Evolutionary conservation across 2,329 filamentous ascomycete genomes (phyloP), one percentile per base, ranked within the genome.

Genomic region (Trichoderma gracile): DNA sequence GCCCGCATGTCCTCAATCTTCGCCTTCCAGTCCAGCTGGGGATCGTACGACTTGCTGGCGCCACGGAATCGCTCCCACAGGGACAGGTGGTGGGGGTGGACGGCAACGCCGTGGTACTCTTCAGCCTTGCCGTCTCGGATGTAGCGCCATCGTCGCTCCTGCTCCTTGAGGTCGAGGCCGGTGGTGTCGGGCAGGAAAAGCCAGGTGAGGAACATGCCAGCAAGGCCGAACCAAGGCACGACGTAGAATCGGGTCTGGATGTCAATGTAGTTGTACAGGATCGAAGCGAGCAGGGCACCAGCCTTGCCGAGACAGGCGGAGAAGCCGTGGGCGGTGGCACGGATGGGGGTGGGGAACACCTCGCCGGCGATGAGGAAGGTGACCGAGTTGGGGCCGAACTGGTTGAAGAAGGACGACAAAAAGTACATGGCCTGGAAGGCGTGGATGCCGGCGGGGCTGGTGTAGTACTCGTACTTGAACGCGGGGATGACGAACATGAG

Each of bases 361-460:
- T 98, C 94, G 49, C 92, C 94, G 49, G 94, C 94, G 42, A 96
- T 91, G 70, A 98, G 86, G 90, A 98, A 98, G 67, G 93, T 97
- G 72, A 97, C 93, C 53, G 88, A 89, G 84, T 98, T 98, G 78
- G 94, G 94, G 14, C 94, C 94, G 73, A 98, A 98, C 77, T 98
- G 94, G 84, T 97, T 97, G 88, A 98, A 98, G 83, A 98, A 98
- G 25, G 92, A 96, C 8, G 92, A 96, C 71, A 98, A 78, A 81
- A 97, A 97, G 84, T 97, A 97, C 92, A 98, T 97, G 74, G 93
- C 88, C 81, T 97, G 93, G 88, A 98, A 98, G n/a, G 84, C 82
- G 73, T 92, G 88, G 76, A 97, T 89, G 71, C 92, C 86, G 6
- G 82, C 81, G 1, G 83, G 80, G 56, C 82, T 82, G 21, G 86